Evolutionary conservation across 768 basidiomycete species (phyloP), one percentile per base, ranked within the genome.

Genomic region (Russula foetens): DNA sequence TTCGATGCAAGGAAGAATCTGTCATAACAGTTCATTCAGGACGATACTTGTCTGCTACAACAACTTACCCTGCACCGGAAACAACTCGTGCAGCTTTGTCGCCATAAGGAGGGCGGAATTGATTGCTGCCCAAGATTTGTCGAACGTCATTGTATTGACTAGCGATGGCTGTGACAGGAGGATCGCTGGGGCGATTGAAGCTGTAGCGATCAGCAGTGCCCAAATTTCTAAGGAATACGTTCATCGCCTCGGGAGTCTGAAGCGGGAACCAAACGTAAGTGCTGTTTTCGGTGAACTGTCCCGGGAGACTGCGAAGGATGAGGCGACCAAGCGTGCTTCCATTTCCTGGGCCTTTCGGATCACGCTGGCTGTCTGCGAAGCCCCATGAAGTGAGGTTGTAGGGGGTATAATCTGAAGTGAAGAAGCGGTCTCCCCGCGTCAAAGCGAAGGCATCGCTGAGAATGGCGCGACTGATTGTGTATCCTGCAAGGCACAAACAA

Each of bases 261-360:
- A 92, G 76, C n/a, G 91, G 88, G 84, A 92, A 92, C 82, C 88
- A 91, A 4, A 91, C 84, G 69, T 89, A 92, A 49, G 82, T 74
- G 60, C 86, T 88, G 69, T 86, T 83, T 59, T 81, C 78, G 0
- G 79, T 77, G 72, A 79, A 92, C 68, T 89, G 74, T 51, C 83
- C 72, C 1, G 91, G 90, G 1, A 92, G 78, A 21, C 82, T 83
- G 48, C 91, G 87, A 51, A 90, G 74, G 71, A 92, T 74, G 33
- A 92, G 79, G 35, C 85, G 81, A 7, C 86, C 89, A 43, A 92
- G 80, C 14, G 81, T 86, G 70, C 85, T 86, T 23, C 90, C 90
- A 64, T 86, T 88, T 28, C 89, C 89, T 59, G 83, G 85, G 4
- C 80, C 89, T 41, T 76, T 76, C 29, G 83, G 74, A 66, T 91